phyloP scores from a whole-genome alignment of 164 flowering plant species.

The Nymphaea colorata region DNA sequence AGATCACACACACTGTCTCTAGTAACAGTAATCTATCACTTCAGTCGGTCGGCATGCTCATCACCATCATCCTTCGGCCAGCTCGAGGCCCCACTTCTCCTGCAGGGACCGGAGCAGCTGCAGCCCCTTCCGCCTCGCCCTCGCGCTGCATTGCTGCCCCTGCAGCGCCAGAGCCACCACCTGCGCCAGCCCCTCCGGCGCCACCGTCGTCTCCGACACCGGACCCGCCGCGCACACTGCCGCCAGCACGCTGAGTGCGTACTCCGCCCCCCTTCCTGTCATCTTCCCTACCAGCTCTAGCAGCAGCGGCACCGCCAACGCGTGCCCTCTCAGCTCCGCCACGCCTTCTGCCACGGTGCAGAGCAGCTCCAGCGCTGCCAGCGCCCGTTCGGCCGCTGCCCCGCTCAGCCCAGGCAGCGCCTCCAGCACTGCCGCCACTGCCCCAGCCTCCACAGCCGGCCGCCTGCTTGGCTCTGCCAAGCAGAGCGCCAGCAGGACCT shows the following conservation, averaged over 20 bases:
- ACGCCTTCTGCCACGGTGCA: constrained; percentile 78
- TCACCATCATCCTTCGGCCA: constrained; percentile 8
- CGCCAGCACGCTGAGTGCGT: constrained; percentile 54
- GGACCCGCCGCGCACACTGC: constrained; percentile 28
- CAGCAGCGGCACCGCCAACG: constrained; percentile 80
- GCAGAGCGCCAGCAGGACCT: constrained; percentile 60
- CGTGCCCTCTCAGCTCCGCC: constrained; percentile 59
- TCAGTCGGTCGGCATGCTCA: too few relatives aligned
- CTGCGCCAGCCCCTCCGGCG: constrained; percentile 69
- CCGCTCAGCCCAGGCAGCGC: constrained; percentile 46
- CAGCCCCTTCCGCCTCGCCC: constrained; percentile 71
- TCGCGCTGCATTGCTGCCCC: constrained; percentile 54
- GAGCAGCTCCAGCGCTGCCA: constrained; percentile 76
- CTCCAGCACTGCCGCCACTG: constrained; percentile 42
- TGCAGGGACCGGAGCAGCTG: constrained; percentile 48
- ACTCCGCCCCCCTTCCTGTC: constrained; percentile 61
- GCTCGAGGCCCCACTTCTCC: constrained; percentile 42
- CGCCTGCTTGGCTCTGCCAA: constrained; percentile 56
- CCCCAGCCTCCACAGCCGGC: constrained; percentile 62
- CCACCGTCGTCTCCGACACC: constrained; percentile 23
- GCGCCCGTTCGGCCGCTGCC: constrained; percentile 59
- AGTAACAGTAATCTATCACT: too few relatives aligned
- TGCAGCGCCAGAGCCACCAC: constrained; percentile 69
- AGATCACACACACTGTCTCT: too few relatives aligned
- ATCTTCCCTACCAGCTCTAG: constrained; percentile 55